Base-by-base conservation (phyloP, 805 yeast species). In the Hanseniaspora valbyensis region DNA sequence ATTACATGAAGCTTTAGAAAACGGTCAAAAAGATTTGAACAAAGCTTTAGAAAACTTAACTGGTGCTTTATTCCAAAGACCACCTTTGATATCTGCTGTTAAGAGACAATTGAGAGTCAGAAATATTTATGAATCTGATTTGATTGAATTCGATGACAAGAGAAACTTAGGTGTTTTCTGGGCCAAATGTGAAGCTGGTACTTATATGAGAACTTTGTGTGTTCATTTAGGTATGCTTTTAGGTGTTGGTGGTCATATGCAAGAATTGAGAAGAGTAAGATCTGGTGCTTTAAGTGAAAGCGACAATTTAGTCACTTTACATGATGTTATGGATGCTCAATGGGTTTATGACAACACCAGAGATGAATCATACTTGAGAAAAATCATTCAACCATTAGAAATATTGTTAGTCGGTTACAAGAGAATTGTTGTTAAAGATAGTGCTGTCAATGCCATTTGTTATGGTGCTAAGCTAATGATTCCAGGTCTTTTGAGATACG, bases 121-220 rank as follows among this genome's bases (percentile, higher is more conserved):
- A 71, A 92, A 96, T 57, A 89, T 92, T 65, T 92, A 92, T 69
- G 97, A 92, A 66, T 85, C 96, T 56, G 88, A 90, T 58, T 75
- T 92, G 66, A 80, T 92, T 62, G 98, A 92, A 71, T 92, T 92
- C 64, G 98, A 89, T 72, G 84, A 88, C 70, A 89, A 92, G 71
- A 83, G 97, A 70, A 90, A 92, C 61, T 76, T 92, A 55, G 95
- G 95, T 73, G 97, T 92, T 32, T 92, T 92, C 74, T 92, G 98
- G 98, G 98, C 97, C 54, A 84, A 95, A 38, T 92, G 98, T 77
- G 98, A 92, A 75, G 98, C 98, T 55, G 98, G 98, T 72, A 92
- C 98, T 54, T 92, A 92, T 72, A 92, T 92, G 96, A 84, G 98
- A 78, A 92, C 98, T 45, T 74, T 92, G 61, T 92, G 98, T 82